A percentile compares a stretch with the other conserved stretches of the same genome.
phyloP scores from a whole-genome alignment of 441 rosid species.

The Erodium texanum region DNA sequence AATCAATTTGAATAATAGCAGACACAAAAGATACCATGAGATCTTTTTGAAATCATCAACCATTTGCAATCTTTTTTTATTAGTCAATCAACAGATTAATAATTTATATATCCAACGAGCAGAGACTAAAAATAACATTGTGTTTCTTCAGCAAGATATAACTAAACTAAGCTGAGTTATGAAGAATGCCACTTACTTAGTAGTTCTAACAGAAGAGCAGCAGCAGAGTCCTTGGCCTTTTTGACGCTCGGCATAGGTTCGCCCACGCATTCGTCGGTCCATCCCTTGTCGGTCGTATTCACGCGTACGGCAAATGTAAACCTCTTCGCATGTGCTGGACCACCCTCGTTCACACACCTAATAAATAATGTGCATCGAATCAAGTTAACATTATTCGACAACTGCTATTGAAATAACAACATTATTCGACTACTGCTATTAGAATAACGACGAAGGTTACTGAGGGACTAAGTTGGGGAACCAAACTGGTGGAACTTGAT shows the following conservation, averaged over 20 bases:
- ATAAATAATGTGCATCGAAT: no score
- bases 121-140: no score
- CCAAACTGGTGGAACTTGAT: no score
- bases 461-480: no score
- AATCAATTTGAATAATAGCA: background rate
- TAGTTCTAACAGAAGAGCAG: slow-evolving; percentile 70
- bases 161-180: background rate
- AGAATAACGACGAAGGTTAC: no score
- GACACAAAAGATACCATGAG: background rate
- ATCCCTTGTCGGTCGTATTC: slow-evolving; percentile 72
- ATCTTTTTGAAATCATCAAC: no score
- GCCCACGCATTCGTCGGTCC: slow-evolving; percentile 94
- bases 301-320: slow-evolving; percentile 89
- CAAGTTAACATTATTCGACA: no score
- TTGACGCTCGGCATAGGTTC: slow-evolving; percentile 99
- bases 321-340: slow-evolving; percentile 97
- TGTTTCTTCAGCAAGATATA: background rate
- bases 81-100: background rate
- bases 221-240: slow-evolving; percentile 98
- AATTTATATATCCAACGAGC: no score
- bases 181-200: slow-evolving; percentile 45
- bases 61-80: background rate
- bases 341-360: slow-evolving; percentile 92
- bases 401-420: no score
- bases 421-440: no score